These are phyloP conservation scores for Mycena citricolor DNA, from an alignment of 1,284 basidiomycete species.

Conservation along the genomic window DNA sequence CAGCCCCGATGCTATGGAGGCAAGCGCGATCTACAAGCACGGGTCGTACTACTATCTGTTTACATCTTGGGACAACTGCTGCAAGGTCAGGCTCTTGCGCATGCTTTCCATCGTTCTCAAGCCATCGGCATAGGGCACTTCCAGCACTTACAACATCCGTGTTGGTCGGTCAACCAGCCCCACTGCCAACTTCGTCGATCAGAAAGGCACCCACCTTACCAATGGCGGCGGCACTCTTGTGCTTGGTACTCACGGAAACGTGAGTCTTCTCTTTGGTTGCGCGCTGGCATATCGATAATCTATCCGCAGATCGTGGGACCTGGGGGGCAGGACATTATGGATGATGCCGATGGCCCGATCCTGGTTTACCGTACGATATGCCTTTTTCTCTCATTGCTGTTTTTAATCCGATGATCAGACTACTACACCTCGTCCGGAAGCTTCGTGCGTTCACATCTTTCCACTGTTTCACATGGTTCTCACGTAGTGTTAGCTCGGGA, in stretches of 20 bases:
- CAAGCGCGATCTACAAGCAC: conserved; percentile 43
- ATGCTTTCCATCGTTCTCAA: too few relatives aligned
- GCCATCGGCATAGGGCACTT: conserved; percentile 39
- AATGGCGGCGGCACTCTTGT: conserved; percentile 53
- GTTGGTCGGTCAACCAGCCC: conserved; percentile 48
- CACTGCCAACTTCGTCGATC: conserved; percentile 47
- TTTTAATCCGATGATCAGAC: conserved; percentile 33
- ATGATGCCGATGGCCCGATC: conserved; percentile 36
- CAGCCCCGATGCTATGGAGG: conserved; percentile 43
- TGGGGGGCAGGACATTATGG: conserved; percentile 40
- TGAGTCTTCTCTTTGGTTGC: neutral
- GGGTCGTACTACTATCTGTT: conserved; percentile 54
- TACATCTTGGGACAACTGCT: conserved; percentile 56
- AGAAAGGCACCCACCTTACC: conserved; percentile 43
- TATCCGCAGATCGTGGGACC: conserved; percentile 42
- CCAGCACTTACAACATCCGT: conserved; percentile 57
- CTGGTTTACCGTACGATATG: conserved; percentile 41
- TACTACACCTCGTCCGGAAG: conserved; percentile 45
- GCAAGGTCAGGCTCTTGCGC: conserved; percentile 25
- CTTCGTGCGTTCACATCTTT: conserved; percentile 24
- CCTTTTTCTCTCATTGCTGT: conserved; percentile 5
- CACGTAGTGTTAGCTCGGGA: conserved; percentile 34
- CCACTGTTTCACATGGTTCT: neutral
- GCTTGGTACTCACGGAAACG: conserved; percentile 47
- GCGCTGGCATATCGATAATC: too few relatives aligned